Evolutionary conservation across 2,329 filamentous ascomycete species (phyloP).

Genomic region (Coniochaeta sp.): DNA sequence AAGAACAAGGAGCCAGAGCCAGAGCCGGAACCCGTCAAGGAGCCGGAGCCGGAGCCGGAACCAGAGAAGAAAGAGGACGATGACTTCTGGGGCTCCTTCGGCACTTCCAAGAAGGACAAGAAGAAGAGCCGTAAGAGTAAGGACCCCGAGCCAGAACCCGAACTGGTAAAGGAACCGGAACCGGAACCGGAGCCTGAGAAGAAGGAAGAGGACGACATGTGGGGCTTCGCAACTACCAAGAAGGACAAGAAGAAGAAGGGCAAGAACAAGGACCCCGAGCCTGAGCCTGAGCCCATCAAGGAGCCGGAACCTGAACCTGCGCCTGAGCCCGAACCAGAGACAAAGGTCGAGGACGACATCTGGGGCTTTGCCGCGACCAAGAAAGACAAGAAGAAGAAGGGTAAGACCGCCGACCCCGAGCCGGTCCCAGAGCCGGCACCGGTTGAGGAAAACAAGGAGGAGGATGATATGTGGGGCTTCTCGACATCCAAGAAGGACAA

Average conservation of each 20-base stretch:
- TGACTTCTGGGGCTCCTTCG: constrained; percentile 15
- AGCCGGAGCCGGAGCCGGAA: constrained; percentile 20
- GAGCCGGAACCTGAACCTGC: constrained; percentile 18
- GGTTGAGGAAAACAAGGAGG: constrained; percentile 25
- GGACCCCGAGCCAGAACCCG: constrained; percentile 18
- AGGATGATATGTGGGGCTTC: constrained; percentile 18
- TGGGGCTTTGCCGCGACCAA: constrained; percentile 21
- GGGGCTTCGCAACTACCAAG: constrained; percentile 20
- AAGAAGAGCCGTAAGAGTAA: constrained; percentile 41
- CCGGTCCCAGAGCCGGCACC: constrained; percentile 8
- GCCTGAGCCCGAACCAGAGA: constrained; percentile 10
- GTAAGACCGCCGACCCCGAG: constrained; percentile 28
- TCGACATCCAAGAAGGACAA: constrained; percentile 16
- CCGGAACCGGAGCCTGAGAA: constrained; percentile 18
- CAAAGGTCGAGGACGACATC: constrained; percentile 16
- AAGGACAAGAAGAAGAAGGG: constrained; percentile 19
- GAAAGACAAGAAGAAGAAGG: constrained; percentile 38
- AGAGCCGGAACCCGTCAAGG: constrained; percentile 19
- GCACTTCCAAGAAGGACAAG: constrained; percentile 20
- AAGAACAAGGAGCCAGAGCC: constrained; percentile 17
- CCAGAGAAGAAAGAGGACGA: constrained; percentile 21
- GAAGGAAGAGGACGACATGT: constrained; percentile 22
- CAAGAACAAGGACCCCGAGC: constrained; percentile 13
- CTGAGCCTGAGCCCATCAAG: constrained; percentile 32
- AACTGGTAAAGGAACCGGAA: constrained; percentile 20